Percentiles rank a stretch among this genome's conserved stretches.
These are phyloP conservation scores for Cryptococcus deneoformans DNA, from an alignment of 1,284 basidiomycete genomes.

Conservation along the genomic window DNA sequence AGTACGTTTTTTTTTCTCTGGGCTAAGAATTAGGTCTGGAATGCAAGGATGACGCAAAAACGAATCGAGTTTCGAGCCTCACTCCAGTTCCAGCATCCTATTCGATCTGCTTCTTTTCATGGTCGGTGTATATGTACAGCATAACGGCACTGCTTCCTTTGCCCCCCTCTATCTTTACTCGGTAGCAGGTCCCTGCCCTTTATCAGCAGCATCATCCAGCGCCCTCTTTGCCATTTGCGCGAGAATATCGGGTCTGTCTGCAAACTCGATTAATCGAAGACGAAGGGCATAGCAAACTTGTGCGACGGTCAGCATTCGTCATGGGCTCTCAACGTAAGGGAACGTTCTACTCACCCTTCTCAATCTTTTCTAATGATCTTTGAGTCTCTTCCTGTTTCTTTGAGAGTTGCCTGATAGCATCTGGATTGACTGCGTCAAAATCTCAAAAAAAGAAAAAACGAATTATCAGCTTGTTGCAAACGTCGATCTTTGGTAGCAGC, in stretches of 20 bases:
- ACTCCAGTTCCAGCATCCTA: not conserved
- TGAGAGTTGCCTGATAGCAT: slow-evolving; percentile 55
- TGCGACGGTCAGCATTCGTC: not conserved
- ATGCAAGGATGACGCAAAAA: too few relatives aligned
- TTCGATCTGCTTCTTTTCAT: slow-evolving; percentile 3
- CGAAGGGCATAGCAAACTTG: slow-evolving; percentile 49
- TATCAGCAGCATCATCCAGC: slow-evolving; percentile 38
- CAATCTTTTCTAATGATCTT: slow-evolving; percentile 87
- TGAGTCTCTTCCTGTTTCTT: slow-evolving; percentile 87
- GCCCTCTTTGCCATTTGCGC: slow-evolving; percentile 46
- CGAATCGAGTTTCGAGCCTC: not conserved
- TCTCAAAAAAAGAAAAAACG: slow-evolving; percentile 15
- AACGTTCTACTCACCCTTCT: slow-evolving; percentile 62
- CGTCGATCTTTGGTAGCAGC: not conserved
- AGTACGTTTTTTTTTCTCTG: too few relatives aligned
- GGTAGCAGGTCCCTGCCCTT: slow-evolving; percentile 4
- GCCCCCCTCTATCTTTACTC: slow-evolving; percentile 1
- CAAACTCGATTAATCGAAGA: slow-evolving; percentile 46
- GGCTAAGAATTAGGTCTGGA: too few relatives aligned
- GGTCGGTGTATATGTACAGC: too few relatives aligned
- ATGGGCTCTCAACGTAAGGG: too few relatives aligned
- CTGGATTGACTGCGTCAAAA: slow-evolving; percentile 36
- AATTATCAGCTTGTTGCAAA: not conserved
- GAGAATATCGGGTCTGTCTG: slow-evolving; percentile 48
- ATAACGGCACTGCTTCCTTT: too few relatives aligned